phyloP scores from a whole-genome alignment of 2,329 filamentous ascomycete genomes.

The Thelonectria olida region DNA sequence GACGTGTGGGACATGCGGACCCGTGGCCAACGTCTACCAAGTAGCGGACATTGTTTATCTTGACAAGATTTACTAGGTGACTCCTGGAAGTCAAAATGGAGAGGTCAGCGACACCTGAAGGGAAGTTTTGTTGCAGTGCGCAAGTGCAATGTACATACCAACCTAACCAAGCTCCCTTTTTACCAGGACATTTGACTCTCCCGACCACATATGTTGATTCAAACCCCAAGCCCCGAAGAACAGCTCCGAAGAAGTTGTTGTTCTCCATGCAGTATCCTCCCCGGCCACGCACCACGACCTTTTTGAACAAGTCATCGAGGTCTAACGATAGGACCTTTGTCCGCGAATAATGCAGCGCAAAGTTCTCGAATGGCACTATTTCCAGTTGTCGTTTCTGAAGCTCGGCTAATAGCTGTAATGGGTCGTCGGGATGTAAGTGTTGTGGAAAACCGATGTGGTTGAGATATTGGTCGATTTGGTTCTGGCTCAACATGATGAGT shows the following conservation, averaged over 20 bases:
- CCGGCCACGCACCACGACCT: conserved; percentile 3
- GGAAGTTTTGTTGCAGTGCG: neutral
- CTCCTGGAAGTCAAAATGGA: conserved; percentile 7
- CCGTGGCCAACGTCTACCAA: conserved; percentile 19
- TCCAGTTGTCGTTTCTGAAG: conserved; percentile 18
- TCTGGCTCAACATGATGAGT: conserved; percentile 8
- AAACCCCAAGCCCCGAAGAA: conserved; percentile 9
- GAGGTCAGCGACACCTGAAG: no score
- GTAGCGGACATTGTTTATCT: conserved; percentile 6
- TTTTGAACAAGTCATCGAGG: conserved; percentile 7
- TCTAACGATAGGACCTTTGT: conserved; percentile 6
- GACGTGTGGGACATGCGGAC: conserved; percentile 7
- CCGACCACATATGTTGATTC: conserved; percentile 6
- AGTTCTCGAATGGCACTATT: conserved; percentile 22
- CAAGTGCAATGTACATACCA: neutral
- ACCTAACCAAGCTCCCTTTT: conserved; percentile 9
- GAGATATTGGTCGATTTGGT: conserved; percentile 14
- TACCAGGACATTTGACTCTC: neutral
- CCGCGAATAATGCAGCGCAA: conserved; percentile 20
- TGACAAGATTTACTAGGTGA: conserved; percentile 9
- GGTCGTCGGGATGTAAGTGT: conserved; percentile 1
- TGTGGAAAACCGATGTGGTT: conserved; percentile 9
- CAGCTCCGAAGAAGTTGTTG: conserved; percentile 19
- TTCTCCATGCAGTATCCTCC: conserved; percentile 25
- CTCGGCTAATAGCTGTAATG: conserved; percentile 2